These are phyloP conservation scores for Trichoderma harzianum DNA, from an alignment of 2,329 filamentous ascomycete genomes.

Conservation along the genomic window DNA sequence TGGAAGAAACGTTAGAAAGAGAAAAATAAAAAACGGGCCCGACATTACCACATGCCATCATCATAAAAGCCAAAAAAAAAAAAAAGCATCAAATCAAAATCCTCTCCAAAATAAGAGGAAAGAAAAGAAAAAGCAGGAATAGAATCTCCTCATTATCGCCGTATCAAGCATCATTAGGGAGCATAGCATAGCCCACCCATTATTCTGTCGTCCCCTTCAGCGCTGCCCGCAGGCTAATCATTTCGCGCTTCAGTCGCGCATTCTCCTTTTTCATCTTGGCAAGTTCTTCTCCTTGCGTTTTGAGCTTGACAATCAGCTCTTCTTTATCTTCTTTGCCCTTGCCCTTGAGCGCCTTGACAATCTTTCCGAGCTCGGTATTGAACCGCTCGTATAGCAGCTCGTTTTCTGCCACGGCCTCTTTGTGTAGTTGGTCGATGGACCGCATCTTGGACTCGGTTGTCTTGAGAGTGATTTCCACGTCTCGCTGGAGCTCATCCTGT, in stretches of 20 bases:
- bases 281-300: constrained; percentile 73
- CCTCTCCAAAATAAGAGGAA: not conserved
- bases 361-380: constrained; percentile 83
- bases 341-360: constrained; percentile 70
- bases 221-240: constrained; percentile 63
- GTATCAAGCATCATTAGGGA: constrained; percentile 19
- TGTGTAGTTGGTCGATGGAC: constrained; percentile 83
- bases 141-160: not conserved
- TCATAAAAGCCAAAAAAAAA: not conserved
- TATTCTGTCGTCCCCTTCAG: constrained; percentile 45
- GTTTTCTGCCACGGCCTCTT: constrained; percentile 84
- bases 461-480: constrained; percentile 68
- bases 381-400: constrained; percentile 89
- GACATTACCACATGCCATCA: constrained; percentile 12
- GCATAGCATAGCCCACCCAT: constrained; percentile 25
- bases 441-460: constrained; percentile 75
- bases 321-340: constrained; percentile 75
- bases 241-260: constrained; percentile 74
- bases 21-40: not conserved
- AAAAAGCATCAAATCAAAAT: not conserved
- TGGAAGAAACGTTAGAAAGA: not conserved
- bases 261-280: constrained; percentile 82
- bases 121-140: not conserved
- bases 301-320: constrained; percentile 68
- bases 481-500: constrained; percentile 62